Evolutionary conservation across 2,329 filamentous ascomycete genomes (phyloP).

Genomic region (Aureobasidium leucospermi): DNA sequence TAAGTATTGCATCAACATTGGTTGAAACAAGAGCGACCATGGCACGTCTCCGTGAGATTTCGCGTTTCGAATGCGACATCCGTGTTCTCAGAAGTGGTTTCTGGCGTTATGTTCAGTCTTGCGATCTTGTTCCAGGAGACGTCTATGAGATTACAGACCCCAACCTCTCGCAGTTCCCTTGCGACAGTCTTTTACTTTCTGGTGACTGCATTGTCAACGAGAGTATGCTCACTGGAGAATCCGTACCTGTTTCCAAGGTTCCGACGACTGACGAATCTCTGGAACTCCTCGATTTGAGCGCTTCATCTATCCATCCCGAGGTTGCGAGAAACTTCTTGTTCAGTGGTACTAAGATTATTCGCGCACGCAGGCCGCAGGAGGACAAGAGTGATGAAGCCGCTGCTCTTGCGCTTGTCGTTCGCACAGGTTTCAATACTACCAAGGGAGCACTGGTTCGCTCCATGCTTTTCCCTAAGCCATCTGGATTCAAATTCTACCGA

Average conservation of each 20-base stretch:
- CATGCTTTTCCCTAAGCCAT: constrained; percentile 97
- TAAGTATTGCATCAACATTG: constrained; percentile 83
- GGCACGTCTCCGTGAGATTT: constrained; percentile 82
- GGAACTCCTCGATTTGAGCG: constrained; percentile 65
- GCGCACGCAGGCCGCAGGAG: constrained; percentile 80
- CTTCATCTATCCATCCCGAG: constrained; percentile 74
- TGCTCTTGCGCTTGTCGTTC: constrained; percentile 81
- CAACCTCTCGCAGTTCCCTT: constrained; percentile 77
- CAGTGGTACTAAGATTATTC: constrained; percentile 89
- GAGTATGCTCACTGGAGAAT: constrained; percentile 97
- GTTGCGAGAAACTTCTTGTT: constrained; percentile 87
- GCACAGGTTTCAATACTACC: constrained; percentile 95
- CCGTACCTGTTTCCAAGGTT: constrained; percentile 88
- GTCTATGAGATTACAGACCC: constrained; percentile 97
- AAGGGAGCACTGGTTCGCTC: constrained; percentile 93
- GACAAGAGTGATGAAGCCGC: constrained; percentile 80
- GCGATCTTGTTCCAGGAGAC: constrained; percentile 87
- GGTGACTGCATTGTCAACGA: constrained; percentile 99
- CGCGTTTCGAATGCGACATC: constrained; percentile 89
- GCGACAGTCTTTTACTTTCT: constrained; percentile 81
- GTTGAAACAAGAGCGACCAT: constrained; percentile 90
- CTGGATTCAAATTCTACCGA: constrained; percentile 96
- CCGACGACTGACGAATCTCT: constrained; percentile 77
- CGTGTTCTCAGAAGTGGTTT: constrained; percentile 90
- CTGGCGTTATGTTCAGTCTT: constrained; percentile 82